phyloP scores from a whole-genome alignment of 1,284 basidiomycete genomes.

The Ganoderma sinense region DNA sequence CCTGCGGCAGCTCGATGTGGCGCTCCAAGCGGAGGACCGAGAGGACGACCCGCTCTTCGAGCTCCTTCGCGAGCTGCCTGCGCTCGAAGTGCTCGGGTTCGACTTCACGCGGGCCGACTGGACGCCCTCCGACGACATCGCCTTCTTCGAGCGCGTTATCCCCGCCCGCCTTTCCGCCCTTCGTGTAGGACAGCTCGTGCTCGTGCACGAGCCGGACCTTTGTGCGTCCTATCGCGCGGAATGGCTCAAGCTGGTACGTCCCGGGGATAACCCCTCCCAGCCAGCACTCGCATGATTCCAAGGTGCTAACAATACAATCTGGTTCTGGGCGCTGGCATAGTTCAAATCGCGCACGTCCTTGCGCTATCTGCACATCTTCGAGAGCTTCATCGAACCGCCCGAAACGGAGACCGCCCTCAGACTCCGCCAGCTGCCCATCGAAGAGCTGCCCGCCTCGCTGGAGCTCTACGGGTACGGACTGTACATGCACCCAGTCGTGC shows the following conservation, averaged over 20 bases:
- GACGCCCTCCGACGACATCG: not conserved
- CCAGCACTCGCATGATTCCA: not conserved
- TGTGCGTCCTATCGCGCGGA: not conserved
- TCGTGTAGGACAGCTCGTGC: not conserved
- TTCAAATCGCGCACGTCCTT: not conserved
- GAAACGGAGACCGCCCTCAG: not conserved
- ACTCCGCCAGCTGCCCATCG: not conserved
- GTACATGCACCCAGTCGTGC: not conserved
- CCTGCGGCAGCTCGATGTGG: conserved; percentile 20
- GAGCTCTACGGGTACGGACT: conserved; percentile 1
- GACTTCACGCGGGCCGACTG: not conserved
- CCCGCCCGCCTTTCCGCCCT: conserved; percentile 8
- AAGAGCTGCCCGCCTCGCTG: not conserved
- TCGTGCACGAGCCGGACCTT: not conserved
- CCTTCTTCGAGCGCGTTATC: conserved; percentile 1
- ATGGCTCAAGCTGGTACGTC: conserved; percentile 14
- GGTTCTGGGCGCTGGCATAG: not conserved
- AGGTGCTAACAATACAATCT: too few species aligned
- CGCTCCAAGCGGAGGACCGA: not conserved
- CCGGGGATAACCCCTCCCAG: too few species aligned
- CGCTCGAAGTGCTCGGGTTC: conserved; percentile 17
- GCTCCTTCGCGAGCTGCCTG: conserved; percentile 8
- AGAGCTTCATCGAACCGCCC: not conserved
- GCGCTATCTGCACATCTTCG: not conserved
- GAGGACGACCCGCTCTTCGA: not conserved